Evolutionary conservation across 768 basidiomycete genomes (phyloP).

Genomic region (Dioszegia hungarica): DNA sequence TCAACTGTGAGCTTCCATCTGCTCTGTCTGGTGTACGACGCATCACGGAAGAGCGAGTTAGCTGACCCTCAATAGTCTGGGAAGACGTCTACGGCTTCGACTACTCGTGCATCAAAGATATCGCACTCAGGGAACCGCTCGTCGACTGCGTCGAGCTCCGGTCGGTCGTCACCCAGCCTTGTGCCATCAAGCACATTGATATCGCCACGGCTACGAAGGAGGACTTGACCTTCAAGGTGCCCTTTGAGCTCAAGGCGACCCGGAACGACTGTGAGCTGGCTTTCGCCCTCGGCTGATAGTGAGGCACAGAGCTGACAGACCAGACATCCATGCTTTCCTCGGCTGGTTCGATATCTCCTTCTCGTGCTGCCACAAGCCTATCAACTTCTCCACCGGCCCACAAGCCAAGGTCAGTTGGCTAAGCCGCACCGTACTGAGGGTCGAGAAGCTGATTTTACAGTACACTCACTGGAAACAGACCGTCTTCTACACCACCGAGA

Average conservation of each 20-base stretch:
- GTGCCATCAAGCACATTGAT: slow-evolving; percentile 85
- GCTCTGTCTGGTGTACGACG: neutral
- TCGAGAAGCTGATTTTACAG: slow-evolving; percentile 12
- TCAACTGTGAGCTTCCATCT: slow-evolving; percentile 70
- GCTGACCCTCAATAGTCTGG: slow-evolving; percentile 68
- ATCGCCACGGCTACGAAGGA: slow-evolving; percentile 89
- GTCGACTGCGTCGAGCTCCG: slow-evolving; percentile 99
- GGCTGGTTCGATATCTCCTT: slow-evolving; percentile 99
- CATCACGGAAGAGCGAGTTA: no score
- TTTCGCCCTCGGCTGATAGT: neutral
- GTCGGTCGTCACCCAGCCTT: slow-evolving; percentile 89
- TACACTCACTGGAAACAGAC: slow-evolving; percentile 62
- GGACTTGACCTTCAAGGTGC: slow-evolving; percentile 77
- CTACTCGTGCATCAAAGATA: slow-evolving; percentile 98
- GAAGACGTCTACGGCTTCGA: slow-evolving; percentile 99
- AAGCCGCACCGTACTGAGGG: neutral
- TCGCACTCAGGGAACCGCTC: slow-evolving; percentile 89
- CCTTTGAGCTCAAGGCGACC: slow-evolving; percentile 74
- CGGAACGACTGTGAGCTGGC: slow-evolving; percentile 85
- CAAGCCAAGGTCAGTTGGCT: slow-evolving; percentile 73
- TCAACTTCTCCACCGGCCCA: slow-evolving; percentile 93
- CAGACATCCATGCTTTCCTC: slow-evolving; percentile 95
- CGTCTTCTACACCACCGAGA: slow-evolving; percentile 82
- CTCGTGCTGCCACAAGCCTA: slow-evolving; percentile 90
- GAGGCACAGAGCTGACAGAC: neutral